Evolutionary conservation across 1,139 yeast species (phyloP), one percentile per base, ranked within the genome.

Genomic region (Zygosaccharomyces pseudobailii): DNA sequence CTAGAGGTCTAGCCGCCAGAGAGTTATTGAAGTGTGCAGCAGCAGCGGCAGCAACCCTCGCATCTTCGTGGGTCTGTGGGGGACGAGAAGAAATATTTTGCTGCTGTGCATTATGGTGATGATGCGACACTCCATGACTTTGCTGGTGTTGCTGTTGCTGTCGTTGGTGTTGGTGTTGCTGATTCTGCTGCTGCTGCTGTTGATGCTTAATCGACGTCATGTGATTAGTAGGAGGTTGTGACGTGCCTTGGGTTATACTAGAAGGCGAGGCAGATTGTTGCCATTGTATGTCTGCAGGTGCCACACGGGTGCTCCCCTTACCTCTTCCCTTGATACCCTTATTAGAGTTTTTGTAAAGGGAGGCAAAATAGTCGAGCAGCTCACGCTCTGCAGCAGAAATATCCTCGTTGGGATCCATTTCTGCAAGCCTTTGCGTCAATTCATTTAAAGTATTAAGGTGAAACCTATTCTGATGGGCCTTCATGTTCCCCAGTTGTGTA

Each of bases 261-360:
- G 43, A 24, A 19, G 35, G 38, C 3, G 35, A 28, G 13, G 40
- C 30, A 10, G 40, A 41, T 10, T 33, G 36, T 36, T 27, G 51
- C 30, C 45, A 38, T 25, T 43, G 49, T 5, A 46, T 21, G 25
- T 45, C 42, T 21, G 50, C 46, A 20, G 58, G 61, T 7, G 55
- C 49, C n/a, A 60, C 53, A 17, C 55, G 48, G 6, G 59, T 51
- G 22, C 59, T 58, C 6, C 79, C 74, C 62, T 79, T 85, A 3
- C 96, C 96, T 55, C 97, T 77, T 25, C 97, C 97, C 58, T 87
- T 81, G 52, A 89, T 89, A 22, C 97, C 97, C 61, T 89, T 80
- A 62, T 89, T 89, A 40, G 95, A 80, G 65, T 89, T 87, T 65
- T 87, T 87, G 70, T 89, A 89, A 51, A 89, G 71, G 35, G 80